phyloP scores from a whole-genome alignment of 306 rosid species.

The Acacia confusa region DNA sequence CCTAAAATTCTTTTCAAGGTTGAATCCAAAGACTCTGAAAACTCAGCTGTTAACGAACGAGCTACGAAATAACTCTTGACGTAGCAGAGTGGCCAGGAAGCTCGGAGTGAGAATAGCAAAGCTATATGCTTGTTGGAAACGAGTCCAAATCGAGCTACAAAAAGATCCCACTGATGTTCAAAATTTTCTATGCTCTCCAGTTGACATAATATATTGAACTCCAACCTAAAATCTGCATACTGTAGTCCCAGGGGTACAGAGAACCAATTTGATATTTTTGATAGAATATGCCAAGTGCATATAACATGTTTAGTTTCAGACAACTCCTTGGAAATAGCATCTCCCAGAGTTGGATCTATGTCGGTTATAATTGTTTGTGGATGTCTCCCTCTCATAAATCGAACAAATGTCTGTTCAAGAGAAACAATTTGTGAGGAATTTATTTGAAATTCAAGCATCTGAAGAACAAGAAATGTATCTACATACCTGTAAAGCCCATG shows the following conservation, averaged over 20 bases:
- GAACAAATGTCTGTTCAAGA: conserved; percentile 61
- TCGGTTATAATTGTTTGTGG: conserved; percentile 66
- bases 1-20: conserved; percentile 48
- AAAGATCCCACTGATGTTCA: conserved; percentile 62
- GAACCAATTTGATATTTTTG: conserved; percentile 68
- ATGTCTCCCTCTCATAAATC: conserved; percentile 61
- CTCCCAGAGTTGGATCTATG: conserved; percentile 59
- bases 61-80: conserved; percentile 54
- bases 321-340: conserved; percentile 57
- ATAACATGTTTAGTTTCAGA: conserved; percentile 60
- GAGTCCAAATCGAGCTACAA: conserved; percentile 59
- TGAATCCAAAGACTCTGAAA: conserved; percentile 49
- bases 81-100: conserved; percentile 53
- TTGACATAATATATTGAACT: conserved; percentile 58
- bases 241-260: conserved; percentile 50
- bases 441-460: conserved; percentile 32
- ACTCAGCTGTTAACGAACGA: conserved; percentile 55
- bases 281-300: conserved; percentile 52
- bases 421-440: conserved; percentile 20
- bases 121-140: conserved; percentile 57
- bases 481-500: conserved; percentile 75
- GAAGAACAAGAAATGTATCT: conserved; percentile 39
- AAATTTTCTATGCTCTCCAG: conserved; percentile 58
- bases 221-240: conserved; percentile 54
- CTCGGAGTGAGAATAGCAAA: conserved; percentile 47